Evolutionary conservation across 441 rosid species (phyloP), one percentile per base, ranked within the genome.

Genomic region (Pelargonium exstipulatum): DNA sequence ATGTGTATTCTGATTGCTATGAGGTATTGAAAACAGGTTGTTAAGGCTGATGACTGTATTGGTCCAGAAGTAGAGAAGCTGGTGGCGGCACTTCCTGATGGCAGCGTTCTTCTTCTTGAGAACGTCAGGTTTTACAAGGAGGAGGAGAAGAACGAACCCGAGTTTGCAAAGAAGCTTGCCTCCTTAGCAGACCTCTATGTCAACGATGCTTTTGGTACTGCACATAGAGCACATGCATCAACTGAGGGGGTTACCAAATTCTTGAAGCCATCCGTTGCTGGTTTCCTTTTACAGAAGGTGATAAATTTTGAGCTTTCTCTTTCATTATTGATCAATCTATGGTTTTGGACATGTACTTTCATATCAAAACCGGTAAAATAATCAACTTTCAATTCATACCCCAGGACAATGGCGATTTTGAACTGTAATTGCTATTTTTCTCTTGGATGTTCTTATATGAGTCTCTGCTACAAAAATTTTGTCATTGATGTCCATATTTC

Each of bases 191-290:
- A 91, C 76, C 72, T 94, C 22, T 94, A 88, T 64, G 99, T 91
- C 6, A 94, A 94, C 58, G 99, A 94, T 78, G 99, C 99, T 0
- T 94, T 94, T 2, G 99, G 97, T 55, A 87, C 90, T 62, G 99
- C 99, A 58, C 99, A 94, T 37, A 83, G 97, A 76, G 96, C 99
- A 22, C 97, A 91, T 84, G 98, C 99, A 77, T 94, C 99, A 46
- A 91, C 99, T 0, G 97, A 91, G 70, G 99, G 99, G 13, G 97
- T 86, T 16, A 83, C 99, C 12, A 95, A 91, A 40, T 90, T 62
- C 80, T 78, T 91, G 85, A 94, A 91, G 80, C 99, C 96, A 64
- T 81, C 99, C 1, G 99, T 94, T 74, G 96, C 97, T 72, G 99
- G 99, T 72, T 94, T 90, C 77, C 97, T 94, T 60, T 85, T 94